Conservation (phyloP, 192 early-diverging fungal genomes). For the Chytriomyces sp. region DNA sequence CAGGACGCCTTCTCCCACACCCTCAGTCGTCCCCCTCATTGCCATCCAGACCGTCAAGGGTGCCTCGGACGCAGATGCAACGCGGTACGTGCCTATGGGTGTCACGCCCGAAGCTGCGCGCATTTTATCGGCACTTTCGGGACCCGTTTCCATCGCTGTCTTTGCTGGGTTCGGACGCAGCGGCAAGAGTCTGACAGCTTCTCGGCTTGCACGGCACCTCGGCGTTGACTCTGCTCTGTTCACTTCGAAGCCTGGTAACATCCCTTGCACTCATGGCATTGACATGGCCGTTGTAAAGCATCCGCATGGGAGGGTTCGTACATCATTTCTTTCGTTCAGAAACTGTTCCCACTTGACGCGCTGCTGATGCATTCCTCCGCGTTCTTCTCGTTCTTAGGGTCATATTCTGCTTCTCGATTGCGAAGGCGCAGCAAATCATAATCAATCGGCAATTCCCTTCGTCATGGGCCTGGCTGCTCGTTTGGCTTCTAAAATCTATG, state of each 20-base stretch:
- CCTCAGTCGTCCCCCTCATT: background rate
- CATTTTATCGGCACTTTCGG: conserved; percentile 48
- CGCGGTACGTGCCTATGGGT: conserved; percentile 53
- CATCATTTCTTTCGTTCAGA: background rate
- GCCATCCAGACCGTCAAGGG: background rate
- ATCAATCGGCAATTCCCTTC: conserved; percentile 60
- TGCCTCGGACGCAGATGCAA: conserved; percentile 1
- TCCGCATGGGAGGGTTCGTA: conserved; percentile 25
- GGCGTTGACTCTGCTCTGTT: conserved; percentile 15
- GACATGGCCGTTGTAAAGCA: conserved; percentile 59
- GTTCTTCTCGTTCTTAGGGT: conserved; percentile 27
- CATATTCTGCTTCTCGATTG: conserved; percentile 58
- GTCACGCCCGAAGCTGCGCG: conserved; percentile 53
- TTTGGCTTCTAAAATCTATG: conserved; percentile 53
- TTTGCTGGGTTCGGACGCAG: conserved; percentile 59
- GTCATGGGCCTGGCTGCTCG: conserved; percentile 64
- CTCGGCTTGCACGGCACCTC: conserved; percentile 45
- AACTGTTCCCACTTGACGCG: too few species aligned
- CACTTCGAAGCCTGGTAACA: conserved; percentile 56
- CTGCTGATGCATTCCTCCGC: too few species aligned
- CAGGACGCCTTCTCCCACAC: too few species aligned
- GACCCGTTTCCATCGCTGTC: conserved; percentile 54
- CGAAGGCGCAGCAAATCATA: conserved; percentile 61
- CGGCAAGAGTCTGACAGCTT: conserved; percentile 54
- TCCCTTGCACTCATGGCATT: conserved; percentile 62